Evolutionary conservation across 768 basidiomycete genomes (phyloP).

Genomic region (Tricholoma furcatifolium): DNA sequence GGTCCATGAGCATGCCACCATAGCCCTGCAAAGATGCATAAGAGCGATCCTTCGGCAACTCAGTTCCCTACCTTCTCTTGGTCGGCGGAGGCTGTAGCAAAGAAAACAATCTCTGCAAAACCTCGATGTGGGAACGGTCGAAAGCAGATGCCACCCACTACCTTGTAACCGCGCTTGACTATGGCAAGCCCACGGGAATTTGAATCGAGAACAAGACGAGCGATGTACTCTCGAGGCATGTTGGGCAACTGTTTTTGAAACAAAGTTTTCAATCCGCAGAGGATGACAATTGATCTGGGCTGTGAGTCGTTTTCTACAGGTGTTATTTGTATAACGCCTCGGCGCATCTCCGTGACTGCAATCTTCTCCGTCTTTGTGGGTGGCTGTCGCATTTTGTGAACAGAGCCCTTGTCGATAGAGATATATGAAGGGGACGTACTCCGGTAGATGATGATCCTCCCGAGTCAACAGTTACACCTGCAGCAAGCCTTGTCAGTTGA

Average conservation of each 20-base stretch:
- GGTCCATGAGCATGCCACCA: slow-evolving; percentile 97
- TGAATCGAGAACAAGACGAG: slow-evolving; percentile 87
- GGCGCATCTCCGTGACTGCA: slow-evolving; percentile 75
- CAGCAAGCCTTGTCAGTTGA: slow-evolving; percentile 73
- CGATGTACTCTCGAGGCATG: slow-evolving; percentile 99
- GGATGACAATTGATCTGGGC: slow-evolving; percentile 76
- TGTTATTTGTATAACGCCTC: slow-evolving; percentile 78
- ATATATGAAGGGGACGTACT: slow-evolving; percentile 34
- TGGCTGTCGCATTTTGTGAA: slow-evolving; percentile 34
- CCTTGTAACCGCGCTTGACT: slow-evolving; percentile 91
- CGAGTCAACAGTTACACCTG: slow-evolving; percentile 78
- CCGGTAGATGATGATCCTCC: slow-evolving; percentile 41
- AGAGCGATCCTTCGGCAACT: background rate
- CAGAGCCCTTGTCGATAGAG: background rate
- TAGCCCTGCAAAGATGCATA: slow-evolving; percentile 68
- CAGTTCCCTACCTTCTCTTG: slow-evolving; percentile 84
- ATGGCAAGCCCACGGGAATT: slow-evolving; percentile 95
- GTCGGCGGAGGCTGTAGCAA: slow-evolving; percentile 93
- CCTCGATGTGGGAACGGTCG: slow-evolving; percentile 92
- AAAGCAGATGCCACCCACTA: slow-evolving; percentile 97
- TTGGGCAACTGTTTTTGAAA: slow-evolving; percentile 98
- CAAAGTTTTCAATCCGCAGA: slow-evolving; percentile 94
- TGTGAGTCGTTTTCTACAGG: slow-evolving; percentile 83
- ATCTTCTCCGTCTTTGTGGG: slow-evolving; percentile 69
- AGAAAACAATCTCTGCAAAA: slow-evolving; percentile 98